Percentiles rank a stretch among this genome's conserved stretches.
These are phyloP conservation scores for Coniferiporia sulphurascens DNA, from an alignment of 1,284 basidiomycete genomes.

Conservation along the genomic window DNA sequence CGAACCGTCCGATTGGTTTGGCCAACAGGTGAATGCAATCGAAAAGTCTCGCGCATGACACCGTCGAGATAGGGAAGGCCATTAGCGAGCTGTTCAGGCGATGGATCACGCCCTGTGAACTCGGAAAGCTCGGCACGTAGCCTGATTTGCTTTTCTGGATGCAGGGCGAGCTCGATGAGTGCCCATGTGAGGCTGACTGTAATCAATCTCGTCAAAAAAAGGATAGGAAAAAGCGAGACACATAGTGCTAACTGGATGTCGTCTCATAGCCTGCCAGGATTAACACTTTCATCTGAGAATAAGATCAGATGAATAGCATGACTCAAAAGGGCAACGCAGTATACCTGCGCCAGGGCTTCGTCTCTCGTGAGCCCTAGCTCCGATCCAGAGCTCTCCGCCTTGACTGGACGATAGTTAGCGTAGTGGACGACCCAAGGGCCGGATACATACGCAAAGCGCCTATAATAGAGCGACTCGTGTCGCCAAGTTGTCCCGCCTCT, in stretches of 20 bases:
- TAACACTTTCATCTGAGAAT: slow-evolving; percentile 25
- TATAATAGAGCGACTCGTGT: slow-evolving; percentile 42
- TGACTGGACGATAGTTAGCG: slow-evolving; percentile 35
- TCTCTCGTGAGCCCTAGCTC: slow-evolving; percentile 51
- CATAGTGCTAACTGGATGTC: slow-evolving; percentile 24
- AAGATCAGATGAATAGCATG: background rate
- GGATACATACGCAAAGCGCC: slow-evolving; percentile 43
- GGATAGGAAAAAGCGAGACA: background rate
- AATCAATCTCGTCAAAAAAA: background rate
- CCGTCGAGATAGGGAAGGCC: slow-evolving; percentile 19
- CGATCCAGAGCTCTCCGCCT: slow-evolving; percentile 40
- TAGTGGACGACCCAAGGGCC: background rate
- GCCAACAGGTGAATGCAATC: slow-evolving; percentile 13
- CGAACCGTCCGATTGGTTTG: slow-evolving; percentile 6
- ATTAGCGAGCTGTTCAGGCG: slow-evolving; percentile 15
- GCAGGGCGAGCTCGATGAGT: slow-evolving; percentile 15
- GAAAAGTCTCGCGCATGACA: slow-evolving; percentile 17
- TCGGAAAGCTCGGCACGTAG: slow-evolving; percentile 14
- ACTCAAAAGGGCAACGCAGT: background rate
- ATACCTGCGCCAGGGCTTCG: slow-evolving; percentile 59
- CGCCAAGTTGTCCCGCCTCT: slow-evolving; percentile 30
- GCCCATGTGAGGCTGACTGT: slow-evolving; percentile 11
- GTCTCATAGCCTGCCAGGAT: slow-evolving; percentile 30
- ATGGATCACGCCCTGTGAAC: slow-evolving; percentile 15
- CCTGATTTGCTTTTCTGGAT: slow-evolving; percentile 14